Conservation (phyloP, 805 yeast species). For the Suhomyces canberraensis region DNA sequence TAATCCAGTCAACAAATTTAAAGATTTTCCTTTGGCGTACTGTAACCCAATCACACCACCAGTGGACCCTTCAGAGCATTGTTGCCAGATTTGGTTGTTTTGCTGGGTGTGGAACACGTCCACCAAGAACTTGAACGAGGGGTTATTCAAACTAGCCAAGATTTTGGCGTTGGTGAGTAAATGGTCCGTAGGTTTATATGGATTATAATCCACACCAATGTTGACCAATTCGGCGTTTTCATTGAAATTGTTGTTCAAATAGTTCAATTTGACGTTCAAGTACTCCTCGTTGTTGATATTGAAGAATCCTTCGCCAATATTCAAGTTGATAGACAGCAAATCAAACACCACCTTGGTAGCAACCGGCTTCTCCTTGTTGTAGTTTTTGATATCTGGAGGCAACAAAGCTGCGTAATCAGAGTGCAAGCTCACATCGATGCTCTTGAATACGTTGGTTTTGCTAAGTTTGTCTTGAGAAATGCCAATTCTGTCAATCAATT, state of each 20-base stretch:
- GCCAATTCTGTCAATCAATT: constrained; percentile 33
- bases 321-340: constrained; percentile 37
- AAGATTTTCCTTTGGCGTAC: constrained; percentile 23
- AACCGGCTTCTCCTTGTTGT: constrained; percentile 38
- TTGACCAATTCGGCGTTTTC: constrained; percentile 50
- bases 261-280: constrained; percentile 35
- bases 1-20: constrained; percentile 48
- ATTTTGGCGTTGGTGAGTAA: constrained; percentile 44
- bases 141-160: constrained; percentile 46
- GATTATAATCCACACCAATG: constrained; percentile 48
- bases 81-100: constrained; percentile 48
- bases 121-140: constrained; percentile 38
- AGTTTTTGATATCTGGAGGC: constrained; percentile 23
- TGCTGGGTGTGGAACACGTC: constrained; percentile 34
- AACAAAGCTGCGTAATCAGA: constrained; percentile 31
- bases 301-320: constrained; percentile 32
- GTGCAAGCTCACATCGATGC: constrained; percentile 39
- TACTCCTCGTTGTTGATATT: constrained; percentile 37
- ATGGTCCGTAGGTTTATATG: constrained; percentile 47
- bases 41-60: constrained; percentile 53
- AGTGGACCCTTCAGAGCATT: constrained; percentile 52
- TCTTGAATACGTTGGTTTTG: constrained; percentile 45
- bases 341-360: constrained; percentile 45
- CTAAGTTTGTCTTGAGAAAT: constrained; percentile 32
- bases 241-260: constrained; percentile 45